Evolutionary conservation across 1,284 basidiomycete genomes (phyloP).

Genomic region (Wolfiporia cocos): DNA sequence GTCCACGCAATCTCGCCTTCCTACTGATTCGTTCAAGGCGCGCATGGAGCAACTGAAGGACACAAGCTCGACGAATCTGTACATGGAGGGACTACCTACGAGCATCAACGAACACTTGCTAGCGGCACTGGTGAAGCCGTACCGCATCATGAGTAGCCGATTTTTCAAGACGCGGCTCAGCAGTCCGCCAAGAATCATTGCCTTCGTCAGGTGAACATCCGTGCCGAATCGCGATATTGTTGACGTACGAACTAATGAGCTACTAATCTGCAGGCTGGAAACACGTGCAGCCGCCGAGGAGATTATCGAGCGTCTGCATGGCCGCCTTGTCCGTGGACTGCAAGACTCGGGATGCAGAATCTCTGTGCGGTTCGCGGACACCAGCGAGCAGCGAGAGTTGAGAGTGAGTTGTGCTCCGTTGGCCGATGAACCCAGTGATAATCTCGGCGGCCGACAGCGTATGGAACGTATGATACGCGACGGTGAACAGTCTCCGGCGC

Average conservation of each 20-base stretch:
- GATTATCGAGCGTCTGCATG: slow-evolving; percentile 65
- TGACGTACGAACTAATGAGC: too few relatives aligned
- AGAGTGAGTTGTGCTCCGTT: slow-evolving; percentile 27
- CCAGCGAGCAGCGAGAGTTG: slow-evolving; percentile 41
- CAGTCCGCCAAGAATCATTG: slow-evolving; percentile 68
- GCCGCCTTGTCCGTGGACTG: slow-evolving; percentile 71
- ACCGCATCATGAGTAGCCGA: slow-evolving; percentile 63
- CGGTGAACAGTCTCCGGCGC: slow-evolving; percentile 52
- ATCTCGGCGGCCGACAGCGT: slow-evolving; percentile 20
- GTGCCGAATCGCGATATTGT: too few relatives aligned
- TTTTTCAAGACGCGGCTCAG: slow-evolving; percentile 72
- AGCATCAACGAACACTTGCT: slow-evolving; percentile 52
- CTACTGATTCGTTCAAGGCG: slow-evolving; percentile 54
- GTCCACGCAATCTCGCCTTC: neutral
- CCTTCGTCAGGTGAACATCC: slow-evolving; percentile 57
- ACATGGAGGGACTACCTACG: slow-evolving; percentile 69
- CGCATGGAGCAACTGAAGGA: slow-evolving; percentile 68
- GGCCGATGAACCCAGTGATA: neutral
- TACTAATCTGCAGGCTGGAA: slow-evolving; percentile 48
- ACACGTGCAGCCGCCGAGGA: slow-evolving; percentile 63
- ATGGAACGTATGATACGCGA: slow-evolving; percentile 38
- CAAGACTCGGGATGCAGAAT: slow-evolving; percentile 66
- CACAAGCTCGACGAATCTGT: slow-evolving; percentile 58
- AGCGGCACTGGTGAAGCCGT: slow-evolving; percentile 50
- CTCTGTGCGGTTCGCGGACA: slow-evolving; percentile 71